phyloP scores from a whole-genome alignment of 2,329 filamentous ascomycete genomes.

The Colletotrichum gloeosporioides region DNA sequence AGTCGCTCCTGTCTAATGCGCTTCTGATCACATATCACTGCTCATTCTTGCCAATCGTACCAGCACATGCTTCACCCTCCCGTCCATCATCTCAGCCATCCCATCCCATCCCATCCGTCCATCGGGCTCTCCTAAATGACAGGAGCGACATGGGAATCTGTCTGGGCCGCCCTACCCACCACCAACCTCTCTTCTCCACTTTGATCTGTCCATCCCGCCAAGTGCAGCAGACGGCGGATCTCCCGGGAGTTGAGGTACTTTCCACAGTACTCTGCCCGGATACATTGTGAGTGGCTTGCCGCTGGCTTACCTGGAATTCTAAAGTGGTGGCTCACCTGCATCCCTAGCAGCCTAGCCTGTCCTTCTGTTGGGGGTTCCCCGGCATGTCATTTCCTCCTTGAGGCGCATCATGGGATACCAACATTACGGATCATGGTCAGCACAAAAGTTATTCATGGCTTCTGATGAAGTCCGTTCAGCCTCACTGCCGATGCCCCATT shows the following conservation, averaged over 20 bases:
- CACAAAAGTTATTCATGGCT: background rate
- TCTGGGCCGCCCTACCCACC: background rate
- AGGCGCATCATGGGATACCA: background rate
- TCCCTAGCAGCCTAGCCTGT: background rate
- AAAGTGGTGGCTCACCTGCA: background rate
- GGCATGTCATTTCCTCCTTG: background rate
- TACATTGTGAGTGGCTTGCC: background rate
- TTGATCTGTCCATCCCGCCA: background rate
- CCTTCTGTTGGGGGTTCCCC: background rate
- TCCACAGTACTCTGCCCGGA: background rate
- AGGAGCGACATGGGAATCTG: background rate
- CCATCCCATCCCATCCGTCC: background rate
- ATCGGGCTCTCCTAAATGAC: constrained; percentile 1
- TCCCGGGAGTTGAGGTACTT: constrained; percentile 10
- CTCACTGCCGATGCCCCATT: background rate
- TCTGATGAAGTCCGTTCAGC: background rate
- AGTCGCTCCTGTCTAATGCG: background rate
- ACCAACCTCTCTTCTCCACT: background rate
- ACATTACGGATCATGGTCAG: background rate
- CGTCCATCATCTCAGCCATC: background rate
- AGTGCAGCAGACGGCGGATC: background rate
- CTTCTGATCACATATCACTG: background rate
- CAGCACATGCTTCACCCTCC: constrained; percentile 5
- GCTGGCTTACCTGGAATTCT: background rate
- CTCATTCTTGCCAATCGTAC: background rate